Base-by-base conservation (phyloP, 441 rosid species). In the Arabidopsis hybrid region DNA sequence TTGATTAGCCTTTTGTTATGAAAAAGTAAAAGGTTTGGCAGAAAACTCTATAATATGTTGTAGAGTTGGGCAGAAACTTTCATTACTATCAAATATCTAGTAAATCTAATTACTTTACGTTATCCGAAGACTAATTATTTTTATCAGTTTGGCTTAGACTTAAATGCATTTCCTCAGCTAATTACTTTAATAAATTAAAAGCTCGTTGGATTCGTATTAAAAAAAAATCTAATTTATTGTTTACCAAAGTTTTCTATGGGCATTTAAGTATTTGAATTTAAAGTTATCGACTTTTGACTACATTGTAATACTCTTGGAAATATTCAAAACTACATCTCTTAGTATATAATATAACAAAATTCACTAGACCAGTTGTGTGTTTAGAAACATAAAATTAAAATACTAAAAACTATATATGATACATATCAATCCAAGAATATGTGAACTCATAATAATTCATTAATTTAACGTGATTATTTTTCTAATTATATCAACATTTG, bases 61-160 rank as follows among this genome's bases (percentile, higher is more conserved):
- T 51, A 74, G 73, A 60, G 74, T 75, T 75, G 60, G 79, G 69
- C 64, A 67, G 61, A 65, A 45, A 65, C 72, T 65, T 64, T 73
- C 55, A 17, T 47, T 6, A 29, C 26, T 21, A 21, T 16, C 34
- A 47, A 5, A 38, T 49, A 59, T 49, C 58, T 65, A 46, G 67
- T 21, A 21, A 21, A 61, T 65, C 63, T 49, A 47, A 13, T 49
- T 38, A 26, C 39, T 65, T 39, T 8, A 46, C 77, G 64, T 73
- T 45, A 38, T 40, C 39, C 46, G 46, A 14, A 45, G 17, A 45
- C 50, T 21, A 35, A 14, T 47, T 32, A 73, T 6, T 35, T 56
- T 40, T 21, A 42, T 57, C 66, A 49, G 67, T 67, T 74, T 66
- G 43, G 39, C 42, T 13, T 8, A 39, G 17, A 50, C 31, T 29